Percentiles rank a stretch among this genome's conserved stretches.
Conservation (phyloP, 805 yeast species). For the Jamesozyma spencerorum region DNA sequence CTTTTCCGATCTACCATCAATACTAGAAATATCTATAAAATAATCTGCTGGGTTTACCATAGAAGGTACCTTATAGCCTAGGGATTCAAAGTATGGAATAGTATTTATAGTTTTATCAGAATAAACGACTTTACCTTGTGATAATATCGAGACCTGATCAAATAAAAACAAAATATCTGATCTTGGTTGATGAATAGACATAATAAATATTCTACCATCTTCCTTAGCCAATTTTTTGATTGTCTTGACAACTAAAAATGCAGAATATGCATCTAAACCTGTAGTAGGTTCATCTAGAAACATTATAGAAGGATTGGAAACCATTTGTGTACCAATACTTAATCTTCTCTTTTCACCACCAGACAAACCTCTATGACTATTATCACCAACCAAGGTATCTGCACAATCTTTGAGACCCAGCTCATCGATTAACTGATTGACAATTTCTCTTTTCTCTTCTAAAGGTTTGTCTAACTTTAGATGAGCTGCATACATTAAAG, state of each 20-base stretch:
- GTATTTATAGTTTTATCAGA: conserved; percentile 39
- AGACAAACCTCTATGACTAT: conserved; percentile 51
- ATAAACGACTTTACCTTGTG: conserved; percentile 50
- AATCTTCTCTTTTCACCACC: conserved; percentile 81
- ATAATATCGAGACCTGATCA: conserved; percentile 58
- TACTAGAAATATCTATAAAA: conserved; percentile 47
- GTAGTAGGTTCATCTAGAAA: conserved; percentile 87
- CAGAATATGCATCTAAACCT: conserved; percentile 73
- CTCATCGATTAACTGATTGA: conserved; percentile 51
- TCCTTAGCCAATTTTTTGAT: conserved; percentile 46
- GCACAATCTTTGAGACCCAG: conserved; percentile 59
- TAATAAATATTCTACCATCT: conserved; percentile 59
- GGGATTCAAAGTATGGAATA: conserved; percentile 39
- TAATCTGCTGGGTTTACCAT: conserved; percentile 55
- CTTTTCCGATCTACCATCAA: conserved; percentile 38
- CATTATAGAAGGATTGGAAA: conserved; percentile 65
- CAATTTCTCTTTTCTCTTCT: conserved; percentile 39
- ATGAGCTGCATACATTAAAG: conserved; percentile 61
- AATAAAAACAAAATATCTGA: conserved; percentile 62
- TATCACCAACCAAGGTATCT: conserved; percentile 49
- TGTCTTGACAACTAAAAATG: conserved; percentile 52
- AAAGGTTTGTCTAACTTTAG: conserved; percentile 45
- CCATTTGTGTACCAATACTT: conserved; percentile 67
- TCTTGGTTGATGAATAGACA: conserved; percentile 80
- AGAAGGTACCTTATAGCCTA: conserved; percentile 39